Base-by-base conservation (phyloP, 2,329 filamentous ascomycete genomes). In the Setomelanomma holmii region DNA sequence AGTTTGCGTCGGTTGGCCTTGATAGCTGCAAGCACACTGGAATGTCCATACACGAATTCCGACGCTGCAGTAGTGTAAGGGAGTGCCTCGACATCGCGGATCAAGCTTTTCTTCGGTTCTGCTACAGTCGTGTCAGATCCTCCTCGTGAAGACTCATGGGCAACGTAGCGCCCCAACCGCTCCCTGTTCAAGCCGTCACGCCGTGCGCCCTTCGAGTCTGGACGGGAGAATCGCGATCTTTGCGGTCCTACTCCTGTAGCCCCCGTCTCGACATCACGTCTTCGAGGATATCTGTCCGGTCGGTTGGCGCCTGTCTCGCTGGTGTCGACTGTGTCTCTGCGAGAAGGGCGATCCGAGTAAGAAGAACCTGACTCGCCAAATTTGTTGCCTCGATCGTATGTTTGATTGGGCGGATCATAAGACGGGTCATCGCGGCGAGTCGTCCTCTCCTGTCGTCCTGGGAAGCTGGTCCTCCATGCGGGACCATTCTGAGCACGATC, bases 31-130 rank as follows among this genome's bases (percentile, higher is more conserved):
- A 89, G 82, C 19, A 98, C 91, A 1, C 90, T 86, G 2, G 89
- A 90, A 39, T 84, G 85, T 5, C 95, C 95, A 69, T 96, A 98
- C 2, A 99, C 80, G 64, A 97, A 98, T 56, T 96, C 89, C 0
- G 93, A 96, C 4, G 91, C 90, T 0, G 93, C 89, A 0, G 91
- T 96, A 0, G 90, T 91, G 69, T 93, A 88, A 1, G 86, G 85
- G 16, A 89, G 80, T 60, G 84, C 61, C 35, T 70, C 65, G 12
- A 20, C 14, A 16, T 22, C 39, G 8, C 30, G 39, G 16, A 39
- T 14, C 14, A 19, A 17, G 27, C 4, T 19, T n/a, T 20, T 19
- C 6, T 22, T 34, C 22, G 20, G 19, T 6, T 23, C n/a, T 16
- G 39, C 17, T 24, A 12, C 10, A 10, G 27, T 14, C 5, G 27